Base-by-base conservation (phyloP, 495 filamentous ascomycete species). In the Aspergillus taichungensis region DNA sequence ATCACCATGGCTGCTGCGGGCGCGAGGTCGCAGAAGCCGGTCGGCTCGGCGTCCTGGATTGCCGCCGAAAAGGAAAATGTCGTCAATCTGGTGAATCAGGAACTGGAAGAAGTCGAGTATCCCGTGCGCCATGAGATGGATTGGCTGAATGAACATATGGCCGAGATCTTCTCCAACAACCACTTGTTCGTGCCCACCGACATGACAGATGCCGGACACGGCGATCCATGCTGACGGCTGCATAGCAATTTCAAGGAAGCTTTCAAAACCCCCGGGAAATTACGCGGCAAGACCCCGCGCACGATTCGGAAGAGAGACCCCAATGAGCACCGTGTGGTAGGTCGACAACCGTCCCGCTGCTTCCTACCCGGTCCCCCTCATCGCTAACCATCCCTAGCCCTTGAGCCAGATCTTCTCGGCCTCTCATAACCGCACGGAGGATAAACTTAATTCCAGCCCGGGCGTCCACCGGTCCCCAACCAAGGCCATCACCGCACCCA, bases 81-180 rank as follows among this genome's bases (percentile, higher is more conserved):
- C n/a, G 59, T 68, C 28, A 72, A 79, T 18, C 68, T 85, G 34
- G 66, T 82, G 31, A 69, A 74, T 5, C 76, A 85, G 54, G 92
- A 97, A 61, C 71, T 85, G 40, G 89, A 95, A 50, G 88, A 94
- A 61, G 88, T 95, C 57, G 77, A 85, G 40, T 97, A 85, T 65
- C 83, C 87, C 0, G 88, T 84, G 48, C 80, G 84, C 34, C 89
- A 94, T 66, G 90, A 97, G 55, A 69, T 95, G 58, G 90, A 92
- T 53, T 96, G 90, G 88, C 66, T 96, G 54, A 95, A 95, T 56
- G 90, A 96, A 64, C 90, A 96, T 64, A 95, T 96, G 90, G 79
- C 80, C 28, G 87, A 94, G 51, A 87, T 96, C 46, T 94, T 97
- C 60, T 85, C 79, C 52, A 80, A 82, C 52, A 85, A 86, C 60